phyloP scores from a whole-genome alignment of 1,284 basidiomycete genomes.

The Cutaneotrichosporon sp. region DNA sequence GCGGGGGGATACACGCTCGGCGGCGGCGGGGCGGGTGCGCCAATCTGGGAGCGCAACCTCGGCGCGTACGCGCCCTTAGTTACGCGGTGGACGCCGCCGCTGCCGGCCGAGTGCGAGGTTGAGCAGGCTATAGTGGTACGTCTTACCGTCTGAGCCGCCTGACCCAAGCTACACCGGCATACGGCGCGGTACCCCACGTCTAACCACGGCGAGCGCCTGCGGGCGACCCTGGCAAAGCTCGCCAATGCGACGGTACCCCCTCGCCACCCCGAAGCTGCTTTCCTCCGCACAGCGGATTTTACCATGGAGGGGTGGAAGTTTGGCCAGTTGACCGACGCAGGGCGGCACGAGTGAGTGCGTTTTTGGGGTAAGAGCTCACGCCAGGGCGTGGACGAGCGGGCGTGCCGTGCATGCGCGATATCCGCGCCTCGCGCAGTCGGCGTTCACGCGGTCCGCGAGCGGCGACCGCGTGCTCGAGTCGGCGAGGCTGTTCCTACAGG shows the following conservation, averaged over 20 bases:
- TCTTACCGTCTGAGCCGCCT: neutral
- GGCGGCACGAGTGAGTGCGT: slow-evolving; percentile 61
- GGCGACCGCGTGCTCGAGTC: slow-evolving; percentile 61
- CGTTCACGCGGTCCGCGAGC: slow-evolving; percentile 64
- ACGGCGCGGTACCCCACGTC: slow-evolving; percentile 71
- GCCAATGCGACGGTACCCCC: slow-evolving; percentile 35
- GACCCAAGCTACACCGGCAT: slow-evolving; percentile 65
- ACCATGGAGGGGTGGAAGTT: slow-evolving; percentile 52
- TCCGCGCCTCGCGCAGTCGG: slow-evolving; percentile 47
- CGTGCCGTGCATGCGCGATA: slow-evolving; percentile 23
- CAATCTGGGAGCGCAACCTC: neutral
- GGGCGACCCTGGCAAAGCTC: slow-evolving; percentile 48
- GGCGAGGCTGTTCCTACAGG: slow-evolving; percentile 62
- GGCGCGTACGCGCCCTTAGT: neutral
- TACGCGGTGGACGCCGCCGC: neutral
- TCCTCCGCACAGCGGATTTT: slow-evolving; percentile 60
- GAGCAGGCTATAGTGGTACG: neutral
- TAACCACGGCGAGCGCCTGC: slow-evolving; percentile 52
- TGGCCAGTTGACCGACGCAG: slow-evolving; percentile 62
- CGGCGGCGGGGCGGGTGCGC: too few relatives aligned
- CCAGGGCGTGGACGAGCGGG: slow-evolving; percentile 47
- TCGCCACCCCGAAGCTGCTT: slow-evolving; percentile 53
- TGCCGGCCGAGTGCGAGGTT: neutral
- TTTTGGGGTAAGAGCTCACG: neutral
- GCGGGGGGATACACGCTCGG: too few relatives aligned